These are phyloP conservation scores for Yamadazyma siamensis DNA, from an alignment of 1,139 yeast species.

Conservation along the genomic window DNA sequence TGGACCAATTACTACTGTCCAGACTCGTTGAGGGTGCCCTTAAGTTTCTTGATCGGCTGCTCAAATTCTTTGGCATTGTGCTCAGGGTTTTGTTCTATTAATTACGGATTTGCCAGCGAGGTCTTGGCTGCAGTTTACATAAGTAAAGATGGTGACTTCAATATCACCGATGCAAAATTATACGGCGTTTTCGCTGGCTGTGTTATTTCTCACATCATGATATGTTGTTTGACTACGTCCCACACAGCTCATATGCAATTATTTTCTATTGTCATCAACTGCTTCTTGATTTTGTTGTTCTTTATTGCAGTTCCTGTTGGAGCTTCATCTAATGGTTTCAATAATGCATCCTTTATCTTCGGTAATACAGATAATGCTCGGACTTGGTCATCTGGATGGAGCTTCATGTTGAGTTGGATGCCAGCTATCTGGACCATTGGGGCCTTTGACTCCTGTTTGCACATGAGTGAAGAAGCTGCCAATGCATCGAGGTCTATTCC, in stretches of 20 bases:
- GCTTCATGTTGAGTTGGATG: constrained; percentile 57
- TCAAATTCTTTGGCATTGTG: constrained; percentile 34
- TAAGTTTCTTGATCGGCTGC: constrained; percentile 45
- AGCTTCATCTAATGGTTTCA: constrained; percentile 30
- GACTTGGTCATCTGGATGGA: constrained; percentile 68
- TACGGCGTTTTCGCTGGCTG: constrained; percentile 39
- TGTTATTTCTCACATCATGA: constrained; percentile 22
- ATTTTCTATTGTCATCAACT: constrained; percentile 54
- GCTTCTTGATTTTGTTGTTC: constrained; percentile 53
- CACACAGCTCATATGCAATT: constrained; percentile 59
- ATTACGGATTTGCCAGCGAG: constrained; percentile 37
- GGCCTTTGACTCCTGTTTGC: constrained; percentile 70
- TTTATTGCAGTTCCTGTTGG: constrained; percentile 67
- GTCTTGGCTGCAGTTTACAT: constrained; percentile 33
- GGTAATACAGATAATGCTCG: constrained; percentile 52
- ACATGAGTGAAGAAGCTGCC: constrained; percentile 69
- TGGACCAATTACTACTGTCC: constrained; percentile 44
- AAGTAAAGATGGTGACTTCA: constrained; percentile 28
- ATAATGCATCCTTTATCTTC: constrained; percentile 47
- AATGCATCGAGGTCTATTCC: constrained; percentile 70
- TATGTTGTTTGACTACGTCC: constrained; percentile 33
- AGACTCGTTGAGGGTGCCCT: constrained; percentile 27
- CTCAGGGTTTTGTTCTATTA: constrained; percentile 37
- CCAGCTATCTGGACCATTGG: constrained; percentile 68
- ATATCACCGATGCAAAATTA: constrained; percentile 26